Base-by-base conservation (phyloP, 2,329 filamentous ascomycete genomes). In the Penicillium sp. region DNA sequence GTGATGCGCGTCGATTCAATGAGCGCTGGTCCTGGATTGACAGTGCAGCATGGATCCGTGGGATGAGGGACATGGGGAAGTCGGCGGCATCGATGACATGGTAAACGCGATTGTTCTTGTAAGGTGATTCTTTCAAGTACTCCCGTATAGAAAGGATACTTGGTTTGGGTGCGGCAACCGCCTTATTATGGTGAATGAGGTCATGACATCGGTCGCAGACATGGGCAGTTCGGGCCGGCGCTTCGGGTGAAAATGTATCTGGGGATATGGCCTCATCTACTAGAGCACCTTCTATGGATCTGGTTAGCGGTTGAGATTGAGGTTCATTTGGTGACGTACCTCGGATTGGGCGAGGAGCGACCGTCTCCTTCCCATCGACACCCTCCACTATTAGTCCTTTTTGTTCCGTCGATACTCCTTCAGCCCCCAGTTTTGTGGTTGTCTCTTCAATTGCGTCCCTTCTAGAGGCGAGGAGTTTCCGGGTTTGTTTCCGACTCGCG, bases 71-170 rank as follows among this genome's bases (percentile, higher is more conserved):
- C 83, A 99, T 89, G 17, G 94, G 94, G 59, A 99, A 97, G 72
- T 99, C 94, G 54, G 92, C 94, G 2, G 94, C 93, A 67, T 99
- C 94, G 18, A 99, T 78, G 21, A 99, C 81, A 72, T 99, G 94
- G 69, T 97, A 99, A 55, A 99, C 87, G 72, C 97, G 90, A 65
- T 99, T 97, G 68, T 89, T 84, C 68, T 89, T 89, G 73, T 95
- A 87, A 0, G 92, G 92, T 1, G 93, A 96, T 71, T 96, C 90
- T 46, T 87, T 82, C 46, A 99, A 88, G 13, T 91, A 96, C 56
- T 91, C 87, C 59, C 86, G 85, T 46, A 99, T 85, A 2, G 90
- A 86, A 36, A 91, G 83, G 56, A 97, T 81, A 1, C 87, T 87
- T 0, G 94, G 94, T 66, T 96, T 90, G 49, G 84, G 81, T 61